Evolutionary conservation across 352 stramenopile species (phyloP).

Genomic region (Pythium guiyangense): DNA sequence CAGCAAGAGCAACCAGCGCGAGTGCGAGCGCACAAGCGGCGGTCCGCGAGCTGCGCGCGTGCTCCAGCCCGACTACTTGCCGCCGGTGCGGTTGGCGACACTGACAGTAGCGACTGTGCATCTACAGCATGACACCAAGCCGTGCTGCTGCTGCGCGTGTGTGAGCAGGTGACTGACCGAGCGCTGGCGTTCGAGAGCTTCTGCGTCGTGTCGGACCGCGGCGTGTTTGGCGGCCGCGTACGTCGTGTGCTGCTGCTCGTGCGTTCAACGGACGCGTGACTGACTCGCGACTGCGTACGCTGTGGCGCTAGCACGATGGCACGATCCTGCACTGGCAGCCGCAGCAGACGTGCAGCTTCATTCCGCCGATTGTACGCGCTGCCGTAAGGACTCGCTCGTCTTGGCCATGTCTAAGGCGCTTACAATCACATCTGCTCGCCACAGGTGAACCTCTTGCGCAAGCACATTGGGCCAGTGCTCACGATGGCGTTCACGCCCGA

Average conservation of each 20-base stretch:
- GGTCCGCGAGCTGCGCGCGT: constrained; percentile 8
- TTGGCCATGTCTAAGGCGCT: background rate
- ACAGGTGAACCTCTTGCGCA: constrained; percentile 40
- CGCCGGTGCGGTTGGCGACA: constrained; percentile 18
- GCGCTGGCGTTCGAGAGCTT: constrained; percentile 40
- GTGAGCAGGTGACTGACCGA: constrained; percentile 27
- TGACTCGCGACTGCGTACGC: background rate
- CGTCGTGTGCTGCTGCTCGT: background rate
- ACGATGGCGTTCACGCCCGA: constrained; percentile 38
- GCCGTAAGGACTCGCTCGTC: background rate
- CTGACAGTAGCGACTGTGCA: too few relatives aligned
- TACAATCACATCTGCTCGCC: background rate
- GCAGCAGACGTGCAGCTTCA: constrained; percentile 37
- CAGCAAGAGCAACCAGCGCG: constrained; percentile 4
- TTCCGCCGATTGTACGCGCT: constrained; percentile 33
- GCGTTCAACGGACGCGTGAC: background rate
- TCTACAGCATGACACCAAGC: background rate
- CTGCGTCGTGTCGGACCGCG: constrained; percentile 30
- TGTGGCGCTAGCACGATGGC: constrained; percentile 43
- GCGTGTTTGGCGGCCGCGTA: constrained; percentile 61
- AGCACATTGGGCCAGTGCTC: constrained; percentile 47
- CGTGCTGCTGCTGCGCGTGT: background rate
- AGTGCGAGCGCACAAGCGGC: background rate
- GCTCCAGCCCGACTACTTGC: constrained; percentile 24
- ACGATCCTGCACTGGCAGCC: constrained; percentile 55